phyloP scores from a whole-genome alignment of 2,329 filamentous ascomycete species.

The Chaetomium strumarium region DNA sequence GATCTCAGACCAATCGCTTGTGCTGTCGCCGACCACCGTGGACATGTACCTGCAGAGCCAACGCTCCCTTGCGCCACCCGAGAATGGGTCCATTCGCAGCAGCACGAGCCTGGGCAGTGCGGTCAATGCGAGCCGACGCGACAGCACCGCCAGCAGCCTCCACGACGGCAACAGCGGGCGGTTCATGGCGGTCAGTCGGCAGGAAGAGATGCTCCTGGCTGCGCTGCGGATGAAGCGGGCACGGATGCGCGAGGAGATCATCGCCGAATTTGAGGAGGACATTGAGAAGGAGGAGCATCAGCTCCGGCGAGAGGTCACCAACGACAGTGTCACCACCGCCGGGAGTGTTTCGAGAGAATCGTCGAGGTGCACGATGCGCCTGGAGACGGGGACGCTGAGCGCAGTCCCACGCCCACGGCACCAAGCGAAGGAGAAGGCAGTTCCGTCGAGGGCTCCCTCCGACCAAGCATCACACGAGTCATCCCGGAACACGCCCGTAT shows the following conservation, averaged over 20 bases:
- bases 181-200: conserved; percentile 52
- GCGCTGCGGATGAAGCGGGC: conserved; percentile 53
- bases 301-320: conserved; percentile 18
- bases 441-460: background rate
- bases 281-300: conserved; percentile 16
- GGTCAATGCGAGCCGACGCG: conserved; percentile 11
- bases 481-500: background rate
- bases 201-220: conserved; percentile 53
- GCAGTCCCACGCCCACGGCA: conserved; percentile 21
- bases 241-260: conserved; percentile 45
- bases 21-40: conserved; percentile 46
- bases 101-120: conserved; percentile 19
- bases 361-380: conserved; percentile 23
- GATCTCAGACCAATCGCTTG: conserved; percentile 35
- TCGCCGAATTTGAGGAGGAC: conserved; percentile 39
- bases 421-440: background rate
- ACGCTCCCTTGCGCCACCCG: conserved; percentile 14
- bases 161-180: conserved; percentile 34
- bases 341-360: conserved; percentile 23
- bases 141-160: conserved; percentile 21
- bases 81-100: conserved; percentile 32
- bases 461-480: background rate
- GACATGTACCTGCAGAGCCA: conserved; percentile 42
- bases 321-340: conserved; percentile 16
- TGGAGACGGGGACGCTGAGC: conserved; percentile 14